phyloP scores from a whole-genome alignment of 1,284 basidiomycete species.

The Sanghuangporus sanghuang region DNA sequence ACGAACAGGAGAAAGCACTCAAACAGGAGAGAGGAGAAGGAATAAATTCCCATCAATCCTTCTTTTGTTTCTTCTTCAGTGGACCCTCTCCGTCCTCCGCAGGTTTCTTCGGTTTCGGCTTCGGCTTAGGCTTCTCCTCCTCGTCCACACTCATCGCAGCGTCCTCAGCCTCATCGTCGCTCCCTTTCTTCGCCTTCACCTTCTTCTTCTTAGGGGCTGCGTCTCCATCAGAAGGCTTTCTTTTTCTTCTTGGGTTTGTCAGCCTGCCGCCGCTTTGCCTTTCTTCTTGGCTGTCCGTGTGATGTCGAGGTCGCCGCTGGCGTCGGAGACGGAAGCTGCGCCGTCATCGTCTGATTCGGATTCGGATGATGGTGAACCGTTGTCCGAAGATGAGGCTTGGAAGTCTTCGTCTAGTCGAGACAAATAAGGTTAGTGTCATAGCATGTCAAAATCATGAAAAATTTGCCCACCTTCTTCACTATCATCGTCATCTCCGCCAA shows the following conservation, averaged over 20 bases:
- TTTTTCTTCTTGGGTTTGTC: constrained; percentile 39
- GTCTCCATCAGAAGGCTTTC: constrained; percentile 21
- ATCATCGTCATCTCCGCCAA: constrained; percentile 67
- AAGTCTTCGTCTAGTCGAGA: constrained; percentile 77
- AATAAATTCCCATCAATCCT: constrained; percentile 10
- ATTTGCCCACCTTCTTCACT: constrained; percentile 73
- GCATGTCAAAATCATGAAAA: neutral
- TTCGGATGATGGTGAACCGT: constrained; percentile 71
- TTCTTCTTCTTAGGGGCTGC: constrained; percentile 11
- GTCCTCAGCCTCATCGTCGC: constrained; percentile 34
- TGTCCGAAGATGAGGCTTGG: constrained; percentile 76
- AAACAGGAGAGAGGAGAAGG: neutral
- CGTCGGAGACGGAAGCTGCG: constrained; percentile 78
- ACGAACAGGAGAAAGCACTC: neutral
- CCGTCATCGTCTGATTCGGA: constrained; percentile 67
- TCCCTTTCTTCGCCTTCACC: constrained; percentile 2
- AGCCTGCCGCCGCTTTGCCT: constrained; percentile 24
- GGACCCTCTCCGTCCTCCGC: constrained; percentile 49
- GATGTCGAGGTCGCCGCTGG: constrained; percentile 65
- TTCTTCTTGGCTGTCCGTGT: constrained; percentile 40
- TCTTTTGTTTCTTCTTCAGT: constrained; percentile 68
- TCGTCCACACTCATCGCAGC: constrained; percentile 25
- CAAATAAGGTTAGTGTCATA: neutral
- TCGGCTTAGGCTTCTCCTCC: constrained; percentile 40
- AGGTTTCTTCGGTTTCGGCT: constrained; percentile 37